phyloP scores from a whole-genome alignment of 257 asterid species.

The Solanum clarkiae region DNA sequence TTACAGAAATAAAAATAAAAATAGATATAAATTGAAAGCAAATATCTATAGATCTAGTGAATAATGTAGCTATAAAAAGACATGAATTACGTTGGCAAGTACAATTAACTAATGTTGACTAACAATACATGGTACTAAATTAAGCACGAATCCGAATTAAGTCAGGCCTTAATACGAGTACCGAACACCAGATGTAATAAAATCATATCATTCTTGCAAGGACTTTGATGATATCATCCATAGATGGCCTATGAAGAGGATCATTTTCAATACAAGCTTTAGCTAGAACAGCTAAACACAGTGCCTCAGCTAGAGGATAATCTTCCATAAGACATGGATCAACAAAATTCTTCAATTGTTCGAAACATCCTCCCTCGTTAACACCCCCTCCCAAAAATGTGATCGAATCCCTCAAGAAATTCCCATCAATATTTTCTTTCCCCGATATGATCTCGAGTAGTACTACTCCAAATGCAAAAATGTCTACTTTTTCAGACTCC shows the following conservation, averaged over 20 bases:
- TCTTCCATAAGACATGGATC: conserved; percentile 56
- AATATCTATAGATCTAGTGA: not conserved
- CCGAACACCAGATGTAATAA: not conserved
- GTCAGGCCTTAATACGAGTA: not conserved
- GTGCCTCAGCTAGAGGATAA: conserved; percentile 63
- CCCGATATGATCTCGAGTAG: conserved; percentile 51
- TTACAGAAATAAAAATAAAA: too few species aligned
- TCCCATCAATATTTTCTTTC: conserved; percentile 32
- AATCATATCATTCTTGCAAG: conserved; percentile 60
- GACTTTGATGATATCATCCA: conserved; percentile 67
- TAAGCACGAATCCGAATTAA: not conserved
- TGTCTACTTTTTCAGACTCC: conserved; percentile 31
- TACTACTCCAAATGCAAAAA: conserved; percentile 51
- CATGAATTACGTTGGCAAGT: not conserved
- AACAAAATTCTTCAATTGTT: conserved; percentile 44
- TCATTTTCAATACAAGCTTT: conserved; percentile 69
- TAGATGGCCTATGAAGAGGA: conserved; percentile 58
- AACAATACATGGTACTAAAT: not conserved
- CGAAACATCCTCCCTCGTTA: conserved; percentile 55
- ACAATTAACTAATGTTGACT: not conserved
- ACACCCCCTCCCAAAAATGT: conserved; percentile 31
- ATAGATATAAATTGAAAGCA: too few species aligned
- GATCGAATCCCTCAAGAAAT: conserved; percentile 25
- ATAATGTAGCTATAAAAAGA: not conserved
- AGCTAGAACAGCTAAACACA: conserved; percentile 66